Evolutionary conservation across 2,329 filamentous ascomycete genomes (phyloP).

Genomic region (Leptographium wingfieldii): DNA sequence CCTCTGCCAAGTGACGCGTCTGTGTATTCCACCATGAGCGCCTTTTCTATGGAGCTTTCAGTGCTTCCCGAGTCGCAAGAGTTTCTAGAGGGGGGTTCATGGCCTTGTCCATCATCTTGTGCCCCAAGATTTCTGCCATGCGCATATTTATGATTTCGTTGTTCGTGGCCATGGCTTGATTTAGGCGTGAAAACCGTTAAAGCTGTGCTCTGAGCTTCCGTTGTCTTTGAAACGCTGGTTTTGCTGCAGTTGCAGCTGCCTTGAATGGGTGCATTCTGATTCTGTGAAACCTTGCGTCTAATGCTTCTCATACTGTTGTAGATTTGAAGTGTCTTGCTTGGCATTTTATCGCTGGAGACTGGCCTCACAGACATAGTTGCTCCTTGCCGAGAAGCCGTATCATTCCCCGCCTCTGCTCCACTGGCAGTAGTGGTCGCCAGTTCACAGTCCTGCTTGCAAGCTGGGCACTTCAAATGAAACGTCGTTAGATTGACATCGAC

Average conservation of each 20-base stretch:
- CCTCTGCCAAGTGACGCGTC: background rate
- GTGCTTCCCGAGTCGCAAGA: background rate
- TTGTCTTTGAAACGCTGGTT: background rate
- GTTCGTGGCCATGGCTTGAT: background rate
- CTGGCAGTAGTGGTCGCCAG: background rate
- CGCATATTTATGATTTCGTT: background rate
- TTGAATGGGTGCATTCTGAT: background rate
- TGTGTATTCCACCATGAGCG: background rate
- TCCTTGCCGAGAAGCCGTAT: background rate
- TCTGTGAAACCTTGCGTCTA: background rate
- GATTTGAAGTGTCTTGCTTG: background rate
- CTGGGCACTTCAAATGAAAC: background rate
- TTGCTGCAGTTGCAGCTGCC: background rate
- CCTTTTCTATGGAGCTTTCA: background rate
- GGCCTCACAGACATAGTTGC: background rate
- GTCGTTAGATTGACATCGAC: background rate
- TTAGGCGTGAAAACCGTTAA: background rate
- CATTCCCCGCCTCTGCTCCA: background rate
- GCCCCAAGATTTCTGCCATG: background rate
- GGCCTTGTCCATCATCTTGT: background rate
- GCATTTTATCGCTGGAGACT: background rate
- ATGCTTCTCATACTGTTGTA: slow-evolving; percentile 1
- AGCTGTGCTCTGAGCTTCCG: background rate
- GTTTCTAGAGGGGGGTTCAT: background rate
- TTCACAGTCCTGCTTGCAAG: background rate